A percentile compares a stretch with the other conserved stretches of the same genome.
These are phyloP conservation scores for Spathaspora jeffriesii DNA, from an alignment of 1,139 yeast genomes.

Conservation along the genomic window DNA sequence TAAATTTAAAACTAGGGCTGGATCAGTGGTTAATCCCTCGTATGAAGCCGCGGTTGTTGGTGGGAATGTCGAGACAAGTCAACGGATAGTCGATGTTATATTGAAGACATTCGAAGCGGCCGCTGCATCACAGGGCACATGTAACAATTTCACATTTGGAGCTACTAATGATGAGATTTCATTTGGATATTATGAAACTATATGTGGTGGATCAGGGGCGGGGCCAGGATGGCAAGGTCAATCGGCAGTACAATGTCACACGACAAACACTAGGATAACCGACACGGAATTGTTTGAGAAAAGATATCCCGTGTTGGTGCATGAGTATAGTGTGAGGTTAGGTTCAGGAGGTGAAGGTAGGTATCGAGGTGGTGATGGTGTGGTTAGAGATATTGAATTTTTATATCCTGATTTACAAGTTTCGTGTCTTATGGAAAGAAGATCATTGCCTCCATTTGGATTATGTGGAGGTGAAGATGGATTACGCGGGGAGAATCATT, in stretches of 20 bases:
- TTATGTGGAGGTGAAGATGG: constrained; percentile 44
- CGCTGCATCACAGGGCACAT: constrained; percentile 56
- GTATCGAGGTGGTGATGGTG: constrained; percentile 48
- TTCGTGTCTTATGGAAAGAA: constrained; percentile 47
- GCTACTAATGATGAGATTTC: constrained; percentile 37
- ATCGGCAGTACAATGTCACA: constrained; percentile 48
- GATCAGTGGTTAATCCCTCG: constrained; percentile 69
- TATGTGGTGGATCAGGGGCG: constrained; percentile 52
- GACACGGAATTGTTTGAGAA: constrained; percentile 49
- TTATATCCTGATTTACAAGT: constrained; percentile 39
- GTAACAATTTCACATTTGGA: constrained; percentile 52
- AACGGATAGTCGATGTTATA: constrained; percentile 78
- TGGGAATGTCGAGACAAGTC: constrained; percentile 88
- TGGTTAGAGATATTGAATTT: constrained; percentile 46
- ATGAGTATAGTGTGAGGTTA: constrained; percentile 36
- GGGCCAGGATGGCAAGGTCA: constrained; percentile 53
- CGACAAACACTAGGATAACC: constrained; percentile 50
- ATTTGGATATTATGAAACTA: constrained; percentile 51
- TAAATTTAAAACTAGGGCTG: constrained; percentile 63
- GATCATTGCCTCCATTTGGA: constrained; percentile 47
- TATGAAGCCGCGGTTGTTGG: constrained; percentile 86
- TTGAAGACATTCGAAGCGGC: constrained; percentile 75
- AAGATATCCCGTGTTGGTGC: constrained; percentile 47
- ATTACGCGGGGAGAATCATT: constrained; percentile 37
- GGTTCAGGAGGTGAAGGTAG: constrained; percentile 46